phyloP scores from a whole-genome alignment of 176 grass and related monocot species.

The Oryza rufipogon region DNA sequence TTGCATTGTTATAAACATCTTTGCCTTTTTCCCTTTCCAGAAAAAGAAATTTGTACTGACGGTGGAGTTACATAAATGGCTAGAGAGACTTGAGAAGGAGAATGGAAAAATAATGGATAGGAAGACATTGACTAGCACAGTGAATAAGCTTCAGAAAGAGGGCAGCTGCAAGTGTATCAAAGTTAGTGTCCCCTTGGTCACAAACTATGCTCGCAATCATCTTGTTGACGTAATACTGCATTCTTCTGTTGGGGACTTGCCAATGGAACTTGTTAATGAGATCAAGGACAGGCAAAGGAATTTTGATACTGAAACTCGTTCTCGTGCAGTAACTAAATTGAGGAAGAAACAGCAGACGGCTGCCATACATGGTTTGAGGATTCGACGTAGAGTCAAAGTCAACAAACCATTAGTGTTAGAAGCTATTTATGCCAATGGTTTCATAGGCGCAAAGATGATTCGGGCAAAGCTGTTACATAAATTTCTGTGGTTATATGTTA shows the following conservation, averaged over 20 bases:
- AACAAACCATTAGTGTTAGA: constrained; percentile 60
- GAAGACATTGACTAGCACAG: constrained; percentile 69
- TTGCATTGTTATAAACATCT: constrained; percentile 1
- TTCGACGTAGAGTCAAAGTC: constrained; percentile 53
- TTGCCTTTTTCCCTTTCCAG: constrained; percentile 47
- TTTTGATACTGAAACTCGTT: constrained; percentile 69
- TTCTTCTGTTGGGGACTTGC: constrained; percentile 69
- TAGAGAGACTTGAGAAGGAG: constrained; percentile 73
- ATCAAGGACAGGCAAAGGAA: constrained; percentile 69
- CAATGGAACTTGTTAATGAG: constrained; percentile 70
- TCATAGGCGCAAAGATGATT: constrained; percentile 83
- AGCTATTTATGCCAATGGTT: constrained; percentile 88
- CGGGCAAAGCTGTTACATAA: constrained; percentile 86
- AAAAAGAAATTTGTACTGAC: constrained; percentile 73
- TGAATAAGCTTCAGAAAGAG: constrained; percentile 91
- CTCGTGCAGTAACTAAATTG: constrained; percentile 58
- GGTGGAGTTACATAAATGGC: constrained; percentile 85
- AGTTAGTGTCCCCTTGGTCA: constrained; percentile 81
- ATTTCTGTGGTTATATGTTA: constrained; percentile 80
- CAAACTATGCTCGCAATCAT: constrained; percentile 72
- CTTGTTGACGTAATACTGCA: constrained; percentile 78
- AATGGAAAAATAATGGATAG: constrained; percentile 76
- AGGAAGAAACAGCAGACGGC: constrained; percentile 55
- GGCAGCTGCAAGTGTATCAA: constrained; percentile 76
- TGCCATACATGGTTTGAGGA: constrained; percentile 48